Percentiles rank a stretch among this genome's conserved stretches.
These are phyloP conservation scores for Apophysomyces trapeziformis DNA, from an alignment of 371 early-diverging fungal genomes.

Conservation along the genomic window DNA sequence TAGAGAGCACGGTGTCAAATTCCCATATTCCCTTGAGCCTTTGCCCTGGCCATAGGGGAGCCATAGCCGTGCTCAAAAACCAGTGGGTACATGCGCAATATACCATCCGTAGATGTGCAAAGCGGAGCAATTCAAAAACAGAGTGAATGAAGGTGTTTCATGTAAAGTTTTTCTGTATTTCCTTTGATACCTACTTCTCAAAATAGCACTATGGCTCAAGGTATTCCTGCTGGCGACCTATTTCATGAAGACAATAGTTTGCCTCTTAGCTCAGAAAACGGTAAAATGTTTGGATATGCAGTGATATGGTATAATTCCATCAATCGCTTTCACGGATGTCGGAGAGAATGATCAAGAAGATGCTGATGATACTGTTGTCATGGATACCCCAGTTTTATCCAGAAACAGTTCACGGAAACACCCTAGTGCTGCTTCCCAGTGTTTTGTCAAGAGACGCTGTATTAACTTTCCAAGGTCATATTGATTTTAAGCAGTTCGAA, in stretches of 20 bases:
- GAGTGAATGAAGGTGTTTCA: not conserved
- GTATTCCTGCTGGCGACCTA: not conserved
- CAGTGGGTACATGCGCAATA: conserved; percentile 1
- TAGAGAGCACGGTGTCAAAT: not conserved
- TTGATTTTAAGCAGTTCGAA: not conserved
- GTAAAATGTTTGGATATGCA: not conserved
- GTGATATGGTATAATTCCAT: not conserved
- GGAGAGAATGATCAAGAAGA: not conserved
- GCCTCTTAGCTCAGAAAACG: not conserved
- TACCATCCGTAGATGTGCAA: not conserved
- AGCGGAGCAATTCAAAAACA: not conserved
- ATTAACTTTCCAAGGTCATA: not conserved
- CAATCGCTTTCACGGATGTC: not conserved
- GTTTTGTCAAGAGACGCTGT: not conserved
- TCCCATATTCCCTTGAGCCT: not conserved
- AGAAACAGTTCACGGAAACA: not conserved
- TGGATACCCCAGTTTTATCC: not conserved
- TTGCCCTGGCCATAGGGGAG: conserved; percentile 2
- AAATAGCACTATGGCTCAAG: not conserved
- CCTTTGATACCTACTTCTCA: not conserved
- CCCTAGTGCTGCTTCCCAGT: not conserved
- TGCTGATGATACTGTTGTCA: not conserved
- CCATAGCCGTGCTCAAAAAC: conserved; percentile 1
- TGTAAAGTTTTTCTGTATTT: not conserved
- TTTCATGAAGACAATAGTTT: not conserved